Conservation (phyloP, 2,329 filamentous ascomycete genomes). For the Amauroascus niger region DNA sequence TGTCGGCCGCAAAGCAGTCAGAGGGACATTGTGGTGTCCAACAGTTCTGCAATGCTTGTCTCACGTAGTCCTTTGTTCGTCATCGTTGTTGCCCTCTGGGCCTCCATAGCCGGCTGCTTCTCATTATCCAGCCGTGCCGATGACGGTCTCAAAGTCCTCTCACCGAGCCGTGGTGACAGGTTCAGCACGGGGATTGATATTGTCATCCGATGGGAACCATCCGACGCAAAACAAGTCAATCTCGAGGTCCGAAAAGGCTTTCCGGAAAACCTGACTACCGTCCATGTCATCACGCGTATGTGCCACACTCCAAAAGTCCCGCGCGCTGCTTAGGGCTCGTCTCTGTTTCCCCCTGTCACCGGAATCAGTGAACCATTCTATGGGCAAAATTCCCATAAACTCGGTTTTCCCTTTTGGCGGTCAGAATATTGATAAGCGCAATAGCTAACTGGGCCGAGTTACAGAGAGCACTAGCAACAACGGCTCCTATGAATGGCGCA, state of each 20-base stretch:
- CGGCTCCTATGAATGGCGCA: constrained; percentile 15
- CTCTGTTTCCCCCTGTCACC: no score
- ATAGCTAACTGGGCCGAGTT: background rate
- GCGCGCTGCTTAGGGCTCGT: no score
- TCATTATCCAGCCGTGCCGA: constrained; percentile 12
- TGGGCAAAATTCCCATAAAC: no score
- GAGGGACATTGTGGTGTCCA: background rate
- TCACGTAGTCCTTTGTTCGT: background rate
- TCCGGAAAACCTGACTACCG: constrained; percentile 10
- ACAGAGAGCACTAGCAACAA: constrained; percentile 14
- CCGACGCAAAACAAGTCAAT: constrained; percentile 5
- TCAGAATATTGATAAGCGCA: no score
- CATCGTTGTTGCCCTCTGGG: background rate
- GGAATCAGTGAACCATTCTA: no score
- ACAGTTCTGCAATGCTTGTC: background rate
- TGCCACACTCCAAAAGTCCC: background rate
- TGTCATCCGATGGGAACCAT: constrained; percentile 13
- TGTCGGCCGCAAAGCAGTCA: background rate
- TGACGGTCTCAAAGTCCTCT: constrained; percentile 8
- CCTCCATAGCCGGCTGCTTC: background rate
- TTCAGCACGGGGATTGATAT: constrained; percentile 13
- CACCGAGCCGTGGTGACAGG: constrained; percentile 9
- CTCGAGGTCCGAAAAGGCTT: constrained; percentile 13
- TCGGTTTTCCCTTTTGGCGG: no score
- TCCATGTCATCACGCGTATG: constrained; percentile 15